These are phyloP conservation scores for Neltuma alba DNA, from an alignment of 306 rosid species.

Conservation along the genomic window DNA sequence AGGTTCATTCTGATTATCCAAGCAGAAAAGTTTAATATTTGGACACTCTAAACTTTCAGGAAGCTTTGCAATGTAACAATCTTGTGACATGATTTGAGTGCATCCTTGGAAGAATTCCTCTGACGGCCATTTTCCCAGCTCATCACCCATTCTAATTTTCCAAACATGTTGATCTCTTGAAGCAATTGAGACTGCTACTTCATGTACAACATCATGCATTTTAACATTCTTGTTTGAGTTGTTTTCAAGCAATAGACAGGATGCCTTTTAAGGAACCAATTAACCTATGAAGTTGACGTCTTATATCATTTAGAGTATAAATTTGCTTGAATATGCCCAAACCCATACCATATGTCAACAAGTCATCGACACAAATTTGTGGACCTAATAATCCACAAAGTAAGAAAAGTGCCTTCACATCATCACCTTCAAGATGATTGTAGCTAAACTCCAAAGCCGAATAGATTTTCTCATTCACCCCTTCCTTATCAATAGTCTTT, in stretches of 20 bases:
- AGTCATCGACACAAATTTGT: neutral
- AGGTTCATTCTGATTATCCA: rapidly evolving
- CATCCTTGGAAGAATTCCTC: neutral
- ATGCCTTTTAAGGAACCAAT: conserved; percentile 8
- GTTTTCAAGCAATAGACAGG: neutral
- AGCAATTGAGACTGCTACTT: conserved; percentile 7
- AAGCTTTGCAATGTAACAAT: neutral
- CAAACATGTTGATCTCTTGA: neutral
- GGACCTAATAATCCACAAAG: neutral
- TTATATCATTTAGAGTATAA: neutral
- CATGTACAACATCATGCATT: conserved; percentile 28
- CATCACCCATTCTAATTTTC: rapidly evolving
- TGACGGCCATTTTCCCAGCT: neutral
- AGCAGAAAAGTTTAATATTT: neutral
- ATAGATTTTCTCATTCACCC: neutral
- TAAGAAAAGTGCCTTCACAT: conserved; percentile 8
- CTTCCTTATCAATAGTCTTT: neutral
- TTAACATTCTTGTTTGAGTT: rapidly evolving
- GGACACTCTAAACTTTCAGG: conserved; percentile 18
- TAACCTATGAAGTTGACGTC: neutral
- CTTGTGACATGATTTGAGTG: neutral
- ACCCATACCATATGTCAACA: neutral
- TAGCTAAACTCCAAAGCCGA: conserved; percentile 30
- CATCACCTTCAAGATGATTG: neutral
- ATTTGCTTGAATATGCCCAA: conserved; percentile 15